phyloP scores from a whole-genome alignment of 2,329 filamentous ascomycete species.

The Pestalotiopsis sp. region DNA sequence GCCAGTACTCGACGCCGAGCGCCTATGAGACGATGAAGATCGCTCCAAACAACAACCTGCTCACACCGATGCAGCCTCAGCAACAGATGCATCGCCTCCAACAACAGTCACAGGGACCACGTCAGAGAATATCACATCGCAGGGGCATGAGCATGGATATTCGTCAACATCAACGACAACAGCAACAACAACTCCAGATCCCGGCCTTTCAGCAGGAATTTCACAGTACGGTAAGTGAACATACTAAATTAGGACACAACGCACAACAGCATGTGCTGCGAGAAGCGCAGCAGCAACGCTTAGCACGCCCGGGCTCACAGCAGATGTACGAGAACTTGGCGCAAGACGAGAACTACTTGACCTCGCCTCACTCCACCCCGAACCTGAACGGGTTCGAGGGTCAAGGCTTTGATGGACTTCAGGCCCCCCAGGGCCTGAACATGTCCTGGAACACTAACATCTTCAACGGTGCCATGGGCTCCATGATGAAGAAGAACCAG shows the following conservation, averaged over 20 bases:
- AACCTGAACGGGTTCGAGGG: slow-evolving; percentile 56
- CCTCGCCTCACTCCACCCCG: slow-evolving; percentile 59
- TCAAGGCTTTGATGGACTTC: slow-evolving; percentile 43
- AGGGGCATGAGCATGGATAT: slow-evolving; percentile 85
- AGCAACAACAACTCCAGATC: slow-evolving; percentile 49
- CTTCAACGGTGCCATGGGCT: slow-evolving; percentile 45
- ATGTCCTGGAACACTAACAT: slow-evolving; percentile 47
- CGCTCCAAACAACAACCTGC: slow-evolving; percentile 63
- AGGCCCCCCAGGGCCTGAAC: slow-evolving; percentile 33
- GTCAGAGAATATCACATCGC: slow-evolving; percentile 62
- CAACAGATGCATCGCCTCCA: slow-evolving; percentile 39
- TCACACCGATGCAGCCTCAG: slow-evolving; percentile 57
- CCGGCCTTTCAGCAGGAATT: slow-evolving; percentile 48
- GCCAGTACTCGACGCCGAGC: slow-evolving; percentile 85
- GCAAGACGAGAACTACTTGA: slow-evolving; percentile 57
- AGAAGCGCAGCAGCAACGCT: slow-evolving; percentile 88
- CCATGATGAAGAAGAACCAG: slow-evolving; percentile 52
- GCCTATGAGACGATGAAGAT: slow-evolving; percentile 77
- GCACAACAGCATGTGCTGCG: slow-evolving; percentile 80
- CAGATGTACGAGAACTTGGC: slow-evolving; percentile 38
- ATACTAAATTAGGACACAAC: slow-evolving; percentile 59
- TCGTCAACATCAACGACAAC: slow-evolving; percentile 64
- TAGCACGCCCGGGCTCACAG: slow-evolving; percentile 74
- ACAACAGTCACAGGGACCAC: slow-evolving; percentile 20
- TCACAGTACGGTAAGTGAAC: slow-evolving; percentile 51